phyloP scores from a whole-genome alignment of 2,329 filamentous ascomycete genomes.

The Raffaelea ambrosiae region DNA sequence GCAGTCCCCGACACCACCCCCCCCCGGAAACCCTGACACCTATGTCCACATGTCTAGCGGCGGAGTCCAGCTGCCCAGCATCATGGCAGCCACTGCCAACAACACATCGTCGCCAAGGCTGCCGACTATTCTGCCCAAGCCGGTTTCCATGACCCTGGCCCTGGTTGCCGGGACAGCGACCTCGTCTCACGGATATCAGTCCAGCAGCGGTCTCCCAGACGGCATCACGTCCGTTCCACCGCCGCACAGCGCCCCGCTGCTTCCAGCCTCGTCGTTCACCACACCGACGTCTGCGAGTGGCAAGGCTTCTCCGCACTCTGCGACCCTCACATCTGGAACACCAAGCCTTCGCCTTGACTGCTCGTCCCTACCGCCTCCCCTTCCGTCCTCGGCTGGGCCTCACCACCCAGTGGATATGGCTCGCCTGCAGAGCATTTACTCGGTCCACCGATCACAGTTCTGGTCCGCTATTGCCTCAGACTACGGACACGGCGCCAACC shows the following conservation, averaged over 20 bases:
- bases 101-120: conserved; percentile 39
- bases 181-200: conserved; percentile 29
- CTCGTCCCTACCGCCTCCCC: conserved; percentile 31
- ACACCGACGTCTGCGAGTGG: conserved; percentile 23
- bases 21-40: conserved; percentile 33
- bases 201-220: too few species aligned
- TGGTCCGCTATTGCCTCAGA: conserved; percentile 65
- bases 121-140: conserved; percentile 59
- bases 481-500: conserved; percentile 56
- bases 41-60: conserved; percentile 38
- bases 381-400: conserved; percentile 21
- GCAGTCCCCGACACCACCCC: conserved; percentile 37
- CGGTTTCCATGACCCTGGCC: conserved; percentile 39
- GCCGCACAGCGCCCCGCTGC: conserved; percentile 35
- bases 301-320: conserved; percentile 13
- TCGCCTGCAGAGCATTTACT: conserved; percentile 62
- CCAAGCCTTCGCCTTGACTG: conserved; percentile 51
- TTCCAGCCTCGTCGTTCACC: conserved; percentile 31
- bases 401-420: conserved; percentile 49
- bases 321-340: conserved; percentile 10
- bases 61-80: conserved; percentile 46
- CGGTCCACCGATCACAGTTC: conserved; percentile 60
- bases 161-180: conserved; percentile 26
- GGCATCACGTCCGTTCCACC: too few species aligned
- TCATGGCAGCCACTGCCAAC: conserved; percentile 26